These are phyloP conservation scores for Schizochytrium sp. DNA, from an alignment of 108 stramenopile species.

Conservation along the genomic window DNA sequence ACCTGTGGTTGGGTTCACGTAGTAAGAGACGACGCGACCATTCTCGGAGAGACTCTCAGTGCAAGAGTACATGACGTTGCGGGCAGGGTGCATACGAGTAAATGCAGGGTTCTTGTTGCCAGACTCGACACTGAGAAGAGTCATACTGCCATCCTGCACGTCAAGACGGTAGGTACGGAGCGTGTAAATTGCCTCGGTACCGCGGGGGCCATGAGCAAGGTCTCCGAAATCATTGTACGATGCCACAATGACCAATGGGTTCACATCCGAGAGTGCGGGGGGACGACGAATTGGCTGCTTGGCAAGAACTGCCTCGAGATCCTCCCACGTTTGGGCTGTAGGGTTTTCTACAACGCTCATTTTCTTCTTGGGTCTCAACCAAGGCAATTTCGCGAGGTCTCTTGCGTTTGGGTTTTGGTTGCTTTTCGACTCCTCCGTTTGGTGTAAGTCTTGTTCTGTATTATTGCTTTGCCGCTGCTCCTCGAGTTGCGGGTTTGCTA, in stretches of 20 bases:
- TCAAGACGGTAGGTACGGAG: conserved; percentile 86
- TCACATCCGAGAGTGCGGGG: too few relatives aligned
- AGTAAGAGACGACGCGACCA: conserved; percentile 85
- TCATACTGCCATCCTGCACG: conserved; percentile 82
- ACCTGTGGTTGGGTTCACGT: conserved; percentile 78
- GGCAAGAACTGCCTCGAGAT: neutral
- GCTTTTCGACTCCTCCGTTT: too few relatives aligned
- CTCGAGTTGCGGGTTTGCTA: too few relatives aligned
- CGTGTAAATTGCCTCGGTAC: conserved; percentile 82
- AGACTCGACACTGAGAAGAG: conserved; percentile 84
- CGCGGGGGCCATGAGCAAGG: conserved; percentile 89
- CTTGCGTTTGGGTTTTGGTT: too few relatives aligned
- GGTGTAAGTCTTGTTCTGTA: too few relatives aligned
- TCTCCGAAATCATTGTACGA: conserved; percentile 3
- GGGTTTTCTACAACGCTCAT: too few relatives aligned
- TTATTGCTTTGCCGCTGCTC: too few relatives aligned
- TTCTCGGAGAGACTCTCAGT: conserved; percentile 91
- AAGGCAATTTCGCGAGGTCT: too few relatives aligned
- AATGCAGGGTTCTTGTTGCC: conserved; percentile 92
- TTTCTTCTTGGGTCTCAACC: too few relatives aligned
- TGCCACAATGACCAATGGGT: conserved; percentile 39
- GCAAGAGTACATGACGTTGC: conserved; percentile 93
- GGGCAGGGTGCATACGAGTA: conserved; percentile 86
- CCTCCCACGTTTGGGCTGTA: neutral
- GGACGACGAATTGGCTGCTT: too few relatives aligned